A percentile compares a stretch with the other conserved stretches of the same genome.
Evolutionary conservation across 805 yeast genomes (phyloP).

Genomic region (Myxozyma mucilagina): DNA sequence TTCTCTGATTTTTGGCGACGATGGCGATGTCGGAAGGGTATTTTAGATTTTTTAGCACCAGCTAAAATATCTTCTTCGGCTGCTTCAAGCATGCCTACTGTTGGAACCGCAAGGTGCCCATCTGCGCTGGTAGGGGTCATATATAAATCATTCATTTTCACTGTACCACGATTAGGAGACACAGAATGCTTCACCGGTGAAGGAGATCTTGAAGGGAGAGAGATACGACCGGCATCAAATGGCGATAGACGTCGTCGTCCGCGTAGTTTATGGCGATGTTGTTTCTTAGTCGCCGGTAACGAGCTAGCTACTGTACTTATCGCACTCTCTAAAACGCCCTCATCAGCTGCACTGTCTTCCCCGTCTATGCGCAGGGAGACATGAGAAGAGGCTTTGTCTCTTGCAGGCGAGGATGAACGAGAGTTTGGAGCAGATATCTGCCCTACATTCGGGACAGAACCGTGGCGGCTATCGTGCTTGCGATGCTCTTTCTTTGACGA

Average conservation of each 20-base stretch:
- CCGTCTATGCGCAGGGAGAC: too few species aligned
- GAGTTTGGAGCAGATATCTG: too few species aligned
- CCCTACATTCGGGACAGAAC: too few species aligned
- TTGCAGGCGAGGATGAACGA: too few species aligned
- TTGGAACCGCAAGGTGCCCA: background rate
- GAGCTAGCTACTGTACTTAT: too few species aligned
- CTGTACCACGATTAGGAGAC: background rate
- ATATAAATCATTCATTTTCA: background rate
- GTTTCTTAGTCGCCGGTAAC: too few species aligned
- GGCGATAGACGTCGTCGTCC: background rate
- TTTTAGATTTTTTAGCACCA: background rate
- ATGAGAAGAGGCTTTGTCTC: too few species aligned
- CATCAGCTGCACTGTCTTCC: too few species aligned
- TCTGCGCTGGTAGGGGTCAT: background rate
- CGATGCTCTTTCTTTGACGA: background rate
- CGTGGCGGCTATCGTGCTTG: background rate
- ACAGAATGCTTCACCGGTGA: slow-evolving; percentile 4
- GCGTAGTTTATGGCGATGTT: background rate
- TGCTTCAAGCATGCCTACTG: background rate
- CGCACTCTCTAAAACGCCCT: too few species aligned
- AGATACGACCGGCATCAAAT: slow-evolving; percentile 1
- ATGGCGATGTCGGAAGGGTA: background rate
- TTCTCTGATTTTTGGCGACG: background rate
- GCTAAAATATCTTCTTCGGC: background rate
- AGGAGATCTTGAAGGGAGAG: slow-evolving; percentile 2